Base-by-base conservation (phyloP, 2,329 filamentous ascomycete species). In the Atkinsonella texensis region DNA sequence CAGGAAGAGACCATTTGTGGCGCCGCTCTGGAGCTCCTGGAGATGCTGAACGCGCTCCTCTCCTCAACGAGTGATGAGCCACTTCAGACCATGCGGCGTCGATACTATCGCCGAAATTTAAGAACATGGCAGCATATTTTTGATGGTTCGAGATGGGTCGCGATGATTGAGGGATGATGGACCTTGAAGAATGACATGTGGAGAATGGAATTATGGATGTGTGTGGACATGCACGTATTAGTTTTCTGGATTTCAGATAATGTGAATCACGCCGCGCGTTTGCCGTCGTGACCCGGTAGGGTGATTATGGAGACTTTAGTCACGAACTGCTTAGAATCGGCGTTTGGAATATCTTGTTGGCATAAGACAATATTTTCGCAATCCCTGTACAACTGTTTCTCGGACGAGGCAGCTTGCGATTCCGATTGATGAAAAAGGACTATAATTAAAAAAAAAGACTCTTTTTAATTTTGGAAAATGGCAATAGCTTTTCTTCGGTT, bases 21-120 rank as follows among this genome's bases (percentile, higher is more conserved):
- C 72, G 70, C 54, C 69, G 69, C 48, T 63, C 66, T 42, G 59
- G 64, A 6, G 59, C 67, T 41, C n/a, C 42, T 13, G 61, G 70
- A 28, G 78, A 82, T 57, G 64, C 73, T 43, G 79, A 84, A 70
- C 77, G 79, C 56, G 80, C 80, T 46, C 81, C 81, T 56, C 75
- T 84, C 20, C 71, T 84, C 54, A 69, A 70, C 17, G 77, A 82
- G 35, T 58, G 54, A 46, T 20, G 20, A 35, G 31, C 32, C 11
- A 35, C 12, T 12, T 13, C 38, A 23, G 45, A 20, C 10, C 35
- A 48, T 20, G 39, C 39, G 39, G 28, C 48, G 38, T 43, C 38
- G 15, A 47, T 20, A 15, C 39, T 11, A 49, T 43, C 5, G 39
- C 46, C 46, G n/a, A 48, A 28, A 1, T 31, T 9, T 9, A 13